Conservation (phyloP, 768 basidiomycete genomes). For the Peribolospora baueri region DNA sequence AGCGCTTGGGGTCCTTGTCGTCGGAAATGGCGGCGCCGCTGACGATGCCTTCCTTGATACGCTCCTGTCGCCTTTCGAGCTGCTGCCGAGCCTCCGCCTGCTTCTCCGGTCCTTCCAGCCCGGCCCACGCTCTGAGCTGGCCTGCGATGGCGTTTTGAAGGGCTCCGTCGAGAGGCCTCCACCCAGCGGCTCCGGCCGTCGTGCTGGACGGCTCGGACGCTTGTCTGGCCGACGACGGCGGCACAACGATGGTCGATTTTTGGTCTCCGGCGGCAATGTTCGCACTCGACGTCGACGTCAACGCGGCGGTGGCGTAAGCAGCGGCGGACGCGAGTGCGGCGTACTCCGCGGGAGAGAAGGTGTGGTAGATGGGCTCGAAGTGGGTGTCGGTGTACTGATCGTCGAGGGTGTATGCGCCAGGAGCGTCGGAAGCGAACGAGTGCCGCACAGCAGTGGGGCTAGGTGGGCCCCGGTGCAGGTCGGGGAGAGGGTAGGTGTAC, state of each 20-base stretch:
- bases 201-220: neutral
- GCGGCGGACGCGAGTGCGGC: too few species aligned
- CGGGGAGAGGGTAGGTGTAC: conserved; percentile 10
- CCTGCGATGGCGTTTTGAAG: too few species aligned
- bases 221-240: neutral
- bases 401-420: too few species aligned
- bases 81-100: too few species aligned
- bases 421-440: neutral
- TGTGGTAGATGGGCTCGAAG: conserved; percentile 2
- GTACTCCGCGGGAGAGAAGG: too few species aligned
- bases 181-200: neutral
- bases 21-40: too few species aligned
- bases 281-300: conserved; percentile 7
- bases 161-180: too few species aligned
- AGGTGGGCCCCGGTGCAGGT: conserved; percentile 8
- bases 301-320: conserved; percentile 1
- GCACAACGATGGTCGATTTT: neutral
- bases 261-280: conserved; percentile 1
- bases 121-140: too few species aligned
- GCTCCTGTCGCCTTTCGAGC: too few species aligned
- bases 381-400: neutral
- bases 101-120: too few species aligned
- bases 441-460: neutral
- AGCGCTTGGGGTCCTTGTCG: too few species aligned
- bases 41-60: too few species aligned